Percentiles rank a stretch among this genome's conserved stretches.
These are phyloP conservation scores for Colletotrichum magnum DNA, from an alignment of 2,329 filamentous ascomycete genomes.

Conservation along the genomic window DNA sequence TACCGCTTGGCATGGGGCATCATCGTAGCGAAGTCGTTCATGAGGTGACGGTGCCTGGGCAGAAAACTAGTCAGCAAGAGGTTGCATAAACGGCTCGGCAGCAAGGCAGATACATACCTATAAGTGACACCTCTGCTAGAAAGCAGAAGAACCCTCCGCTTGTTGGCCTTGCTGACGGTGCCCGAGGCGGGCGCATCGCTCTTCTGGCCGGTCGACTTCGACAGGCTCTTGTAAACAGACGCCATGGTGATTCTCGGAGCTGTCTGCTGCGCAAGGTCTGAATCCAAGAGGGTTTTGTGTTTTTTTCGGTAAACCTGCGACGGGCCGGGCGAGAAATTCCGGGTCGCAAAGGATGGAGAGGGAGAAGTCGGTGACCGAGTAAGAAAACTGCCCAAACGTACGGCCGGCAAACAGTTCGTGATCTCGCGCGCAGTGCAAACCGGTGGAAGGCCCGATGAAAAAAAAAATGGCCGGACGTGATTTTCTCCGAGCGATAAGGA, in stretches of 20 bases:
- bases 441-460: neutral
- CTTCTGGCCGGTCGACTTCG: conserved; percentile 69
- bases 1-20: conserved; percentile 90
- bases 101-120: conserved; percentile 65
- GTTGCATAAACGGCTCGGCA: neutral
- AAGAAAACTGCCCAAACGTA: too few species aligned
- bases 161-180: conserved; percentile 68
- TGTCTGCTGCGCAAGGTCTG: neutral
- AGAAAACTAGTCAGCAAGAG: conserved; percentile 25
- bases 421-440: too few species aligned
- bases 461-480: conserved; percentile 36
- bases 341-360: too few species aligned
- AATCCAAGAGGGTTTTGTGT: too few species aligned
- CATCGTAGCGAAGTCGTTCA: conserved; percentile 89
- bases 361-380: conserved; percentile 41
- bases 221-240: conserved; percentile 81
- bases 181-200: conserved; percentile 64
- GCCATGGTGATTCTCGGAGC: conserved; percentile 67
- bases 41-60: conserved; percentile 87
- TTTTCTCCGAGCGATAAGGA: conserved; percentile 50
- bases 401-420: too few species aligned
- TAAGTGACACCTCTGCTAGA: conserved; percentile 94
- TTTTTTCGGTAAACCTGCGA: too few species aligned
- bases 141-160: conserved; percentile 87
- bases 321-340: too few species aligned